Base-by-base conservation (phyloP, 176 grass and related monocot genomes). In the Juncus inflexus region DNA sequence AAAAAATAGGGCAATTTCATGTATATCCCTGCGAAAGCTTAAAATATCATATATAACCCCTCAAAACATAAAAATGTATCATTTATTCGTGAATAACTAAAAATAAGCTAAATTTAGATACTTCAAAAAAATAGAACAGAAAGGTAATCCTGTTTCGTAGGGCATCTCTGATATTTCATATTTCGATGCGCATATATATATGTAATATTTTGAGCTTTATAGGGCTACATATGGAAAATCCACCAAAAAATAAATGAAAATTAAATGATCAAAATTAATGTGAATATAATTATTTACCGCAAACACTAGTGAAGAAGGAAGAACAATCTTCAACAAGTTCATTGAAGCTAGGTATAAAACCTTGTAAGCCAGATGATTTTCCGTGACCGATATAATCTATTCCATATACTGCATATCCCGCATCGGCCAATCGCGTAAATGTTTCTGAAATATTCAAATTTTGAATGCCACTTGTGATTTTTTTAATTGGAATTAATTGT, bases 381-480 rank as follows among this genome's bases (percentile, higher is more conserved):
- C 90, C 90, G 58, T 95, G 90, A 6, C 90, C 90, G 56, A 86
- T 65, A 59, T 86, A 90, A 73, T 95, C 90, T 0, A 95, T 35
- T 0, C 90, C 90, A 40, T 95, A 74, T 1, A 95, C 90, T 1
- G 68, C 86, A 41, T 83, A 95, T 2, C 90, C 90, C 15, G 77
- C 83, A 3, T 47, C 43, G 0, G 86, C 86, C 5, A 95, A 79
- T n/a, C 76, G 76, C 9, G 63, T 82, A 15, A 78, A 86, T 6
- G 80, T 95, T 10, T 75, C 74, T 83, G 62, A 53, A 60, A 41
- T n/a, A 12, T n/a, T 38, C 12, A 42, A 74, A 69, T 15, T 42
- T 41, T 14, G 2, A 41, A 70, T 45, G 10, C 15, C 10, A 79
- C 39, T 37, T 38, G 42, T 49, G 50, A 14, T 7, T 28, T 28